Conservation (phyloP, 225 moss, liverwort and hornwort genomes). For the Climacium dendroides region DNA sequence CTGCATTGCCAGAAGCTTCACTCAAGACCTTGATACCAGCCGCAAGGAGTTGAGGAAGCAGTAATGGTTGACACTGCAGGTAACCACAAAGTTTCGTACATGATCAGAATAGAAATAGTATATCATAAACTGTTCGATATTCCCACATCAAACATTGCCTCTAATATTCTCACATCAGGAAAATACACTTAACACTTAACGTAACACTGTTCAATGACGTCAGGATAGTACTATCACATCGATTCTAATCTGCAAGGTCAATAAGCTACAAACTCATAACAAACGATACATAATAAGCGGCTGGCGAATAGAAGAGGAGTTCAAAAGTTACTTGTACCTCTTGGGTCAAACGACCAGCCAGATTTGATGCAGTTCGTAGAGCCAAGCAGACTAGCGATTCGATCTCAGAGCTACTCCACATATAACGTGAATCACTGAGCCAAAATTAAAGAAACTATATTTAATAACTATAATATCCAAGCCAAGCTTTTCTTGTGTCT, state of each 20-base stretch:
- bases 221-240: background rate
- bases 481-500: background rate
- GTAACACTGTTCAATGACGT: background rate
- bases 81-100: background rate
- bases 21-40: constrained; percentile 79
- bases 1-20: constrained; percentile 32
- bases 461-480: background rate
- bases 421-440: constrained; percentile 16
- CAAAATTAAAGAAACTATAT: background rate
- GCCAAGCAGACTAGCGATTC: constrained; percentile 56
- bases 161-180: background rate
- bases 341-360: constrained; percentile 46
- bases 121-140: background rate
- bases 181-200: background rate
- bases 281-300: background rate
- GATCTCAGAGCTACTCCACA: constrained; percentile 32
- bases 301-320: background rate
- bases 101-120: background rate
- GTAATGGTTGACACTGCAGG: constrained; percentile 45
- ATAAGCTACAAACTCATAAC: background rate
- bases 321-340: constrained; percentile 21
- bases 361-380: constrained; percentile 53
- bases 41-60: constrained; percentile 75
- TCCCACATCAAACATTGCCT: background rate
- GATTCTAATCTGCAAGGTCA: background rate